Evolutionary conservation across 306 rosid species (phyloP).

Genomic region (Coriaria nepalensis): DNA sequence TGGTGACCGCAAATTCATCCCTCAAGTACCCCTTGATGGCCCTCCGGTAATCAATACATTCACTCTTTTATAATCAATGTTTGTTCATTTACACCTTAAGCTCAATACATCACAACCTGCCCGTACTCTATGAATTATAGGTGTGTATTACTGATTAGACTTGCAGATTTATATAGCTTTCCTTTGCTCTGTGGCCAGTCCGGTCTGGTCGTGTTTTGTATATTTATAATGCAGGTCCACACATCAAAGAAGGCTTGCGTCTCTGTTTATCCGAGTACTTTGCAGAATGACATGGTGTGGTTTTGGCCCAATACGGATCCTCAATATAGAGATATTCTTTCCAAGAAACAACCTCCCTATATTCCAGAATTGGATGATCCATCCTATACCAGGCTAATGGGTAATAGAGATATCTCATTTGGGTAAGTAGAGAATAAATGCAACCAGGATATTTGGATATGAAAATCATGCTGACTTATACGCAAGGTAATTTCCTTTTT

Average conservation of each 20-base stretch:
- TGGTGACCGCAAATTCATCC: slow-evolving; percentile 65
- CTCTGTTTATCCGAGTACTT: slow-evolving; percentile 59
- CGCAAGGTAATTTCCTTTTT: background rate
- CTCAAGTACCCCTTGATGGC: slow-evolving; percentile 73
- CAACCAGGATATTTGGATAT: no score
- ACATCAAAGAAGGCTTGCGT: slow-evolving; percentile 68
- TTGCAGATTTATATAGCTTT: background rate
- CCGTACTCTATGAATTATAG: no score
- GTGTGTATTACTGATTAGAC: no score
- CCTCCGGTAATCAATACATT: slow-evolving; percentile 44
- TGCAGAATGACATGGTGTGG: slow-evolving; percentile 73
- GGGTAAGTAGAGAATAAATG: slow-evolving; percentile 33
- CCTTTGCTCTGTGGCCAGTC: slow-evolving; percentile 68
- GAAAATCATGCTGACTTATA: background rate
- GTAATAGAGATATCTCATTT: slow-evolving; percentile 65
- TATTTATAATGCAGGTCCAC: slow-evolving; percentile 47
- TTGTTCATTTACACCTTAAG: background rate
- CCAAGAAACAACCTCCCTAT: slow-evolving; percentile 45
- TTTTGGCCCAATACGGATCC: slow-evolving; percentile 88
- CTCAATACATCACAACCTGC: no score
- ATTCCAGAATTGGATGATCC: slow-evolving; percentile 76
- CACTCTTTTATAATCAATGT: background rate
- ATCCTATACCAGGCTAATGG: slow-evolving; percentile 44
- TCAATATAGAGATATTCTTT: slow-evolving; percentile 56
- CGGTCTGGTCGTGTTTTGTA: slow-evolving; percentile 23